Conservation (phyloP, 2,329 filamentous ascomycete genomes). For the Claviceps maximensis region DNA sequence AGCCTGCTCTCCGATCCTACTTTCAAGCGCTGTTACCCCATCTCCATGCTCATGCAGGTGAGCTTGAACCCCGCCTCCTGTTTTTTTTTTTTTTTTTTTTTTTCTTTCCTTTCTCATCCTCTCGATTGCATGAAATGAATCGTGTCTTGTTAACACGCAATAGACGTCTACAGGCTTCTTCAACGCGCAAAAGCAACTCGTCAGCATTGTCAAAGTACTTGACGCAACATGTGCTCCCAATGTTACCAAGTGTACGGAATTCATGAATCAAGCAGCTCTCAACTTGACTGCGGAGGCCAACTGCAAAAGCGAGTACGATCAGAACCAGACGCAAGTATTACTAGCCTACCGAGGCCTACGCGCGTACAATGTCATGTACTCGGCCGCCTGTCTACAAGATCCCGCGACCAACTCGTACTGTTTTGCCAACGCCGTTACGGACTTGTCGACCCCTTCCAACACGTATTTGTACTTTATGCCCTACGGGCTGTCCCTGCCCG, state of each 20-base stretch:
- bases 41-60: conserved; percentile 74
- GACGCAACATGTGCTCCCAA: conserved; percentile 65
- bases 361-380: conserved; percentile 66
- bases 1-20: conserved; percentile 50
- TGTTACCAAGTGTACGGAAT: conserved; percentile 47
- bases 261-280: conserved; percentile 51
- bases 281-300: conserved; percentile 48
- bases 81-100: neutral
- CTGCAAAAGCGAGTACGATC: conserved; percentile 59
- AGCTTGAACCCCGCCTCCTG: too few species aligned
- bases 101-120: neutral
- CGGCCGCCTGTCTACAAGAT: conserved; percentile 66
- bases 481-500: conserved; percentile 58
- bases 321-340: conserved; percentile 55
- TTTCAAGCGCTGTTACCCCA: conserved; percentile 64
- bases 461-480: conserved; percentile 78
- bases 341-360: conserved; percentile 64
- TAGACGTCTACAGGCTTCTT: conserved; percentile 81
- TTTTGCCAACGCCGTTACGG: conserved; percentile 75
- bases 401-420: conserved; percentile 54
- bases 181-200: conserved; percentile 55
- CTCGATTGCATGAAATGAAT: too few species aligned
- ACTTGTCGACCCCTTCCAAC: conserved; percentile 54
- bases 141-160: neutral
- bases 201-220: conserved; percentile 62